Percentiles rank a stretch among this genome's conserved stretches.
Conservation (phyloP, 768 basidiomycete species). For the Russula ochroleuca region DNA sequence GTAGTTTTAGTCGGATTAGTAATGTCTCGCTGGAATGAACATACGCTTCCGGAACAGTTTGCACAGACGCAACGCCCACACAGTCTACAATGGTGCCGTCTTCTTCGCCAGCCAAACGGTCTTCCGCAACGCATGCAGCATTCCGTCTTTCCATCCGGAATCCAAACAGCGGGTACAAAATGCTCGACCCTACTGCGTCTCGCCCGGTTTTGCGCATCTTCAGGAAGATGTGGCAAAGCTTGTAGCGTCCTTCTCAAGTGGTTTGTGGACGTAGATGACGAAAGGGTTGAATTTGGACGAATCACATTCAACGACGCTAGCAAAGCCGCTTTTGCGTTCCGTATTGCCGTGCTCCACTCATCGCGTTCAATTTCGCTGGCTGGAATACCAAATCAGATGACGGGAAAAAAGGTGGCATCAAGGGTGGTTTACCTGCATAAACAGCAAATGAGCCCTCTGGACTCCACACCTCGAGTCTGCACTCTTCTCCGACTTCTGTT, state of each 20-base stretch:
- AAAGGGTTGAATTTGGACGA: conserved; percentile 76
- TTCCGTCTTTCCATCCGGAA: conserved; percentile 79
- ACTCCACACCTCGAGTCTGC: conserved; percentile 67
- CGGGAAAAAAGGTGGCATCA: too few species aligned
- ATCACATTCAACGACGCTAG: conserved; percentile 66
- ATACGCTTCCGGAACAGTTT: conserved; percentile 73
- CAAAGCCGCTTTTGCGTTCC: conserved; percentile 65
- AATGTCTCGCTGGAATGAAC: conserved; percentile 26
- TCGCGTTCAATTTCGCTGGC: conserved; percentile 54
- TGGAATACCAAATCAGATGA: conserved; percentile 30
- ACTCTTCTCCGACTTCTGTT: conserved; percentile 48
- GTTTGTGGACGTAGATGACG: conserved; percentile 68
- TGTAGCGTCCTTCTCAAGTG: conserved; percentile 71
- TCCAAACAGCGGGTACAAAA: conserved; percentile 91
- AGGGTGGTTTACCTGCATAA: conserved; percentile 51
- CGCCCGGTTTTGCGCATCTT: conserved; percentile 39
- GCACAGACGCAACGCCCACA: conserved; percentile 86
- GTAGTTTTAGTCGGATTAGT: conserved; percentile 12
- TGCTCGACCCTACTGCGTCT: conserved; percentile 60
- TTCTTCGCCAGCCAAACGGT: conserved; percentile 70
- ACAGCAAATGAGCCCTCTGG: conserved; percentile 74
- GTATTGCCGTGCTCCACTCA: conserved; percentile 63
- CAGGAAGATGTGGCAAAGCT: conserved; percentile 64
- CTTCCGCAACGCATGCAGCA: conserved; percentile 81
- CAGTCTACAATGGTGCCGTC: conserved; percentile 82